These are phyloP conservation scores for Tricholoma sp. DNA, from an alignment of 768 basidiomycete genomes.

Conservation along the genomic window DNA sequence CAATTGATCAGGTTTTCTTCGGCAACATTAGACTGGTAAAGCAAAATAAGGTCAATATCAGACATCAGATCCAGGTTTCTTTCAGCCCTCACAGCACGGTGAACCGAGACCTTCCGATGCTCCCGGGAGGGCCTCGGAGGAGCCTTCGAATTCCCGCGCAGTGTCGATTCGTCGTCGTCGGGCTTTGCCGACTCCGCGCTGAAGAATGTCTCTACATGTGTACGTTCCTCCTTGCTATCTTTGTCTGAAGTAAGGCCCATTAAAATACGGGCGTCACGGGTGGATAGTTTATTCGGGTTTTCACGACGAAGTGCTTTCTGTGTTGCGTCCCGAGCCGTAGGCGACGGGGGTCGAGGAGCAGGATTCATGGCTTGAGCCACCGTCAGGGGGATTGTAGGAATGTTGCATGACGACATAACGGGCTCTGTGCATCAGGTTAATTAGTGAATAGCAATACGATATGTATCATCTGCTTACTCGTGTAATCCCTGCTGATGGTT, in stretches of 20 bases:
- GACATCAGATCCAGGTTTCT: slow-evolving; percentile 18
- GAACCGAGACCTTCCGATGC: slow-evolving; percentile 38
- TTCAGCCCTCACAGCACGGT: slow-evolving; percentile 14
- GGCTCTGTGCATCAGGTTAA: slow-evolving; percentile 51
- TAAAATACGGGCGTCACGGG: slow-evolving; percentile 71
- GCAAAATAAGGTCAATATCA: slow-evolving; percentile 1
- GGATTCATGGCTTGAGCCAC: slow-evolving; percentile 98
- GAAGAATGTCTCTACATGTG: slow-evolving; percentile 54
- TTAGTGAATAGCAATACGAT: neutral
- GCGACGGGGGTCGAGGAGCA: slow-evolving; percentile 91
- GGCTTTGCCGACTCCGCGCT: slow-evolving; percentile 28
- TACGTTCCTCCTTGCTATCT: slow-evolving; percentile 41
- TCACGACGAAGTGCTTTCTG: slow-evolving; percentile 84
- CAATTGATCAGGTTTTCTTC: slow-evolving; percentile 71
- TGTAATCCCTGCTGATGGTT: slow-evolving; percentile 91
- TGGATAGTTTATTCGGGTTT: slow-evolving; percentile 77
- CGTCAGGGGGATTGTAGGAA: slow-evolving; percentile 90
- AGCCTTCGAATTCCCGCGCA: slow-evolving; percentile 20
- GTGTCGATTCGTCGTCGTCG: slow-evolving; percentile 8
- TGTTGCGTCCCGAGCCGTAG: slow-evolving; percentile 78
- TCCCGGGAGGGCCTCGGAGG: slow-evolving; percentile 73
- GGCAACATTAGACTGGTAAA: slow-evolving; percentile 2
- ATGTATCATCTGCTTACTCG: slow-evolving; percentile 48
- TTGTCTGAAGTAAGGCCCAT: slow-evolving; percentile 49
- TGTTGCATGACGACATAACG: slow-evolving; percentile 94